These are phyloP conservation scores for Amphibolis antarctica DNA, from an alignment of 106 monocot genomes.

Conservation along the genomic window DNA sequence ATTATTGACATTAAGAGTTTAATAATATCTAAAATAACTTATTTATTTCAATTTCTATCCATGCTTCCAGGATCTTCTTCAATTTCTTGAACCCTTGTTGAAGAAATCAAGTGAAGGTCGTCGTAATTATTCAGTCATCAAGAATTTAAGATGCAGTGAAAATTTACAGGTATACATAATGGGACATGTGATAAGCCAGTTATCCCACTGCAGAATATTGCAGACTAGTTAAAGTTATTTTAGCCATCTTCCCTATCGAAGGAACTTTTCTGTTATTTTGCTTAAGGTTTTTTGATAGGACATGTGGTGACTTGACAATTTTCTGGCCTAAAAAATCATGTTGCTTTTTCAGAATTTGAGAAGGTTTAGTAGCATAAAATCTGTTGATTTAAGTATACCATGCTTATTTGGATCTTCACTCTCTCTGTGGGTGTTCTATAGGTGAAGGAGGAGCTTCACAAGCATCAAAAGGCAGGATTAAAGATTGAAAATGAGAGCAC, in stretches of 20 bases:
- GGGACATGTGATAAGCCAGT: not conserved
- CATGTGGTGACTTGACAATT: not conserved
- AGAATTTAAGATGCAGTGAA: slow-evolving; percentile 66
- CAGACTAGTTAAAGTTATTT: not conserved
- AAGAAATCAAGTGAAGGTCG: slow-evolving; percentile 87
- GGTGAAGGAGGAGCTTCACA: slow-evolving; percentile 84
- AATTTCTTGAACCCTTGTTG: slow-evolving; percentile 90
- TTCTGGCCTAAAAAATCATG: not conserved
- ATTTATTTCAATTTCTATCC: slow-evolving; percentile 1
- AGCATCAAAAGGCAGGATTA: slow-evolving; percentile 40
- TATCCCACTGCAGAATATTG: not conserved
- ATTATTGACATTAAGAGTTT: too few relatives aligned
- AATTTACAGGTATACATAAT: slow-evolving; percentile 67
- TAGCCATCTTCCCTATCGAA: not conserved
- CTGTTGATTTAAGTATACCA: not conserved
- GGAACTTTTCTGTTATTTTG: not conserved
- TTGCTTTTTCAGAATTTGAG: not conserved
- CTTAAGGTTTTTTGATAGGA: not conserved
- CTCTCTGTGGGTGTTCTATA: not conserved
- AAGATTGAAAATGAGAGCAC: slow-evolving; percentile 82
- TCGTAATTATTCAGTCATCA: slow-evolving; percentile 72
- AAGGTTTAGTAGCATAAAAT: not conserved
- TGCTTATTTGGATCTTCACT: not conserved
- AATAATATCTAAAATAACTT: too few relatives aligned
- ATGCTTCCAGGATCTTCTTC: slow-evolving; percentile 49